Conservation (phyloP, 352 stramenopile genomes). For the Phytophthora crassamura region DNA sequence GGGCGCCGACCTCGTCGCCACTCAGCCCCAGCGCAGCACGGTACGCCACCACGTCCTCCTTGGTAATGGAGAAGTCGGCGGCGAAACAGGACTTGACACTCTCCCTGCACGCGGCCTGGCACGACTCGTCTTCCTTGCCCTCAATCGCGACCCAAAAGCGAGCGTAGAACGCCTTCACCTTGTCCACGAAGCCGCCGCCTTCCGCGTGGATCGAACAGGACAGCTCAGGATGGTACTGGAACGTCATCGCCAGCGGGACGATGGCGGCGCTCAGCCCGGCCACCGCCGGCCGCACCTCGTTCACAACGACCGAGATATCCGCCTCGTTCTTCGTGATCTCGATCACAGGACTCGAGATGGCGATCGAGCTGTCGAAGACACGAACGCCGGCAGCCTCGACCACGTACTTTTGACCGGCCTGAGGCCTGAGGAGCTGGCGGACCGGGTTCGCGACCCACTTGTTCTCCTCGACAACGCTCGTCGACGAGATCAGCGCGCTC, state of each 20-base stretch:
- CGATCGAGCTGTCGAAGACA: constrained; percentile 49
- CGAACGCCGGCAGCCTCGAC: constrained; percentile 39
- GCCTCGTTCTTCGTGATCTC: constrained; percentile 47
- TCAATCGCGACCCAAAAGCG: constrained; percentile 77
- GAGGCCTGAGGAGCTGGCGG: constrained; percentile 54
- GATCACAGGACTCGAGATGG: constrained; percentile 51
- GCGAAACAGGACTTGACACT: constrained; percentile 71
- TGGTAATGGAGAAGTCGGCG: constrained; percentile 64
- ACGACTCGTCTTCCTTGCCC: constrained; percentile 65
- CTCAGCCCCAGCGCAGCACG: constrained; percentile 58
- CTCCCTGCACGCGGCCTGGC: constrained; percentile 57
- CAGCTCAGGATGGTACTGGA: constrained; percentile 54
- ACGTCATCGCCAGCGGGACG: constrained; percentile 64
- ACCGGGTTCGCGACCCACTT: constrained; percentile 82
- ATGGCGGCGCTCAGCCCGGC: constrained; percentile 49
- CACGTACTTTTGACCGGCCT: constrained; percentile 52
- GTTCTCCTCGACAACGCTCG: constrained; percentile 45
- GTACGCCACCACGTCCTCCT: constrained; percentile 67
- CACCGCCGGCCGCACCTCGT: constrained; percentile 66
- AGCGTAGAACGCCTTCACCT: constrained; percentile 81
- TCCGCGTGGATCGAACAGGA: constrained; percentile 64
- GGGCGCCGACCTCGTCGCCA: constrained; percentile 39
- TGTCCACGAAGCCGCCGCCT: constrained; percentile 50
- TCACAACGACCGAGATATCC: constrained; percentile 55
- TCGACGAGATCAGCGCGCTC: constrained; percentile 56